These are phyloP conservation scores for Linaria vulgaris DNA, from an alignment of 257 asterid genomes.

Conservation along the genomic window DNA sequence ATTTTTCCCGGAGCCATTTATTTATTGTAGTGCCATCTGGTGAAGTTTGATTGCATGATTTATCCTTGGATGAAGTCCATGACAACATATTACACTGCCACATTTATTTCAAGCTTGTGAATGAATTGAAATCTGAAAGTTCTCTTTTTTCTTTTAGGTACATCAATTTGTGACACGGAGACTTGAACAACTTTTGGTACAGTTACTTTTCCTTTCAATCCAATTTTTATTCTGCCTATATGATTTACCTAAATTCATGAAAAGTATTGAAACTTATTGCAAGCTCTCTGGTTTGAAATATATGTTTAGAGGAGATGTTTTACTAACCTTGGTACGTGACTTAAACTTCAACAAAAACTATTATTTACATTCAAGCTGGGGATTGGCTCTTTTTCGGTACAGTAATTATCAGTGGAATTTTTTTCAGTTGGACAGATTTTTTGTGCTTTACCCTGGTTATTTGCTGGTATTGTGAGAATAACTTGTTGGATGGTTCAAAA, in stretches of 20 bases:
- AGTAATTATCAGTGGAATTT: background rate
- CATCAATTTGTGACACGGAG: slow-evolving; percentile 90
- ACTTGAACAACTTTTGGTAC: slow-evolving; percentile 93
- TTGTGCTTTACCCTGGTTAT: background rate
- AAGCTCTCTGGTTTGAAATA: slow-evolving; percentile 7
- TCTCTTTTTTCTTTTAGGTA: slow-evolving; percentile 48
- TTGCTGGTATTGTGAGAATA: slow-evolving; percentile 10
- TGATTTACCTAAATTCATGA: background rate
- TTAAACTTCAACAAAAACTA: slow-evolving; percentile 1
- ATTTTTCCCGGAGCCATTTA: slow-evolving; percentile 5
- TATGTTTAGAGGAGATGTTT: slow-evolving; percentile 11
- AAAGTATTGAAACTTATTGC: background rate
- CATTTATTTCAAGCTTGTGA: background rate
- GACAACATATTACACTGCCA: background rate
- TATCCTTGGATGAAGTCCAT: slow-evolving; percentile 10
- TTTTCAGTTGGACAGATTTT: background rate
- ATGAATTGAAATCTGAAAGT: slow-evolving; percentile 26
- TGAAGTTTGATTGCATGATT: slow-evolving; percentile 17
- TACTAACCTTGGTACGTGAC: slow-evolving; percentile 4
- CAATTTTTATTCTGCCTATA: slow-evolving; percentile 1
- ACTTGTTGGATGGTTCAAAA: background rate
- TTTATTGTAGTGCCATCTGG: background rate
- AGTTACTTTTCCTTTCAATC: slow-evolving; percentile 27
- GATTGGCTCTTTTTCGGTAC: slow-evolving; percentile 5
- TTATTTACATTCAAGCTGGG: slow-evolving; percentile 5